Base-by-base conservation (phyloP, 1,139 yeast genomes). In the Ogataea hybrid region DNA sequence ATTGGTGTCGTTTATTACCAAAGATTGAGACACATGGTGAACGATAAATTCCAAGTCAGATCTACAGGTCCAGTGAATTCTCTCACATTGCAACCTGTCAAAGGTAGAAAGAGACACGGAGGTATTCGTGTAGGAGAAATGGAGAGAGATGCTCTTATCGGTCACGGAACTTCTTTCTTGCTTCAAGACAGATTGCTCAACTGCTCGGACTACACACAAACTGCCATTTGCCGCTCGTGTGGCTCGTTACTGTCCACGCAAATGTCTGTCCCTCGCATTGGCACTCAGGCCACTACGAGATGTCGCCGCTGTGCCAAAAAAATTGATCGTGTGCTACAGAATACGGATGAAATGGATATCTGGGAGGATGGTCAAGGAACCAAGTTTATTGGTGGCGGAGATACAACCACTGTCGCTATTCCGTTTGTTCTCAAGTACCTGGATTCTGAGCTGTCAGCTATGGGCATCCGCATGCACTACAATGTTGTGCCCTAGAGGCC, bases 71-170 rank as follows among this genome's bases (percentile, higher is more conserved):
- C 98, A 5, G 97, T 92, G 29, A 90, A 90, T 67, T 81, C 95
- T 28, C 76, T 92, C 60, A 94, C 98, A 14, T 90, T 92, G 97
- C 99, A 92, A 73, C 99, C 99, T 35, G 98, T 92, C 47, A 92
- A 94, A 72, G 99, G 99, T 60, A 84, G 99, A 71, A 94, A 92
- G 81, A 82, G 98, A 70, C 82, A 85, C 53, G 99, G 99, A 69
- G 99, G 99, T 84, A 92, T 92, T 57, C 95, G 99, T 76, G 95
- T 92, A 31, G 98, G 98, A 64, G 98, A 92, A 68, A 92, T 92
- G 99, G 99, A 92, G 71, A 86, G 98, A 71, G 99, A 92, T 74
- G 98, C 98, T 2, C 73, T 92, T 58, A 89, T 92, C 63, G 99
- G 98, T 49, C 98, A 94, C 63, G 99, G 98, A 69, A 84, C 98